Evolutionary conservation across 768 basidiomycete genomes (phyloP), one percentile per base, ranked within the genome.

Genomic region (Russula virescens): DNA sequence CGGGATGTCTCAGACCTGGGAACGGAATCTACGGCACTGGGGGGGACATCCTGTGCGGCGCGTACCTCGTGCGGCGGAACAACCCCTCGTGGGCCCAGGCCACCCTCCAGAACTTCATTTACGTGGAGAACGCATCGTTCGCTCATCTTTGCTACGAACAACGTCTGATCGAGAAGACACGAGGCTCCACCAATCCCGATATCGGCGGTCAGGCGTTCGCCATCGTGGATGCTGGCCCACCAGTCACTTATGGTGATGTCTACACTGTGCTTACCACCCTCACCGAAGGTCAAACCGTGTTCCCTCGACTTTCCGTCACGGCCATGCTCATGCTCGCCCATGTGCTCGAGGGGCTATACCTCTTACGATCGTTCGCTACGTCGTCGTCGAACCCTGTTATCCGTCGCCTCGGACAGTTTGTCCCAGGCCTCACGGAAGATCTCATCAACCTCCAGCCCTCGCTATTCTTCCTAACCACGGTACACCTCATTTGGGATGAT

Each of bases 1-100:
- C 88, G 9, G 88, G 89, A 0, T 86, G 82, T 64, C 77, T 91
- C 47, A 82, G 89, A n/a, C 89, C 89, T 3, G 88, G 89, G 0
- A 90, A 90, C 63, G 88, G 86, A 0, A 73, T 89, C 4, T 91
- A 82, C 71, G 89, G 89, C 2, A 84, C 88, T 1, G 82, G 88
- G 42, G 89, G 88, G 5, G 89, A 91, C 70, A 79, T 87, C 68
- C 69, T 88, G 13, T 83, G 81, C 55, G 87, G 81, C 3, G 80
- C 83, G 21, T 88, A 85, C 70, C 80, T 91, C 47, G 74, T 79
- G 3, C 81, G 85, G 49, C 74, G 79, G 69, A 70, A 74, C 54
- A 88, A 85, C 68, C 85, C 83, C 1, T 81, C 83, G 0, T 91
- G 88, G 88, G 76, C 83, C 35, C 63, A 69, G 5, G 77, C 78